phyloP scores from a whole-genome alignment of 2,329 filamentous ascomycete genomes.

The Nothomitra cinnamomea region DNA sequence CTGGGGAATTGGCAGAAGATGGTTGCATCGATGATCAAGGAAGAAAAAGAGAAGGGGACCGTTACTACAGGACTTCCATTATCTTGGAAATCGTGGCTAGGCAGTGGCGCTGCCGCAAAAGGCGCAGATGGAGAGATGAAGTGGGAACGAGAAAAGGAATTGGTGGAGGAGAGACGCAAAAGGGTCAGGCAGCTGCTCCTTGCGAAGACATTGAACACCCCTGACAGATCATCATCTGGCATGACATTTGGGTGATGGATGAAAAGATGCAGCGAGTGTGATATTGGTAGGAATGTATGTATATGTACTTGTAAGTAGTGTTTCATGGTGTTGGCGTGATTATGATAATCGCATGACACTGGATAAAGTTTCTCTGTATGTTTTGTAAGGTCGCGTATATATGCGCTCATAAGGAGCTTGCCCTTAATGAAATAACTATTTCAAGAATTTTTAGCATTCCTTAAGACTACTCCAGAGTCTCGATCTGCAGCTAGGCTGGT shows the following conservation, averaged over 20 bases:
- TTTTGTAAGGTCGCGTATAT: no score
- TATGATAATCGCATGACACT: no score
- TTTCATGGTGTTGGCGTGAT: no score
- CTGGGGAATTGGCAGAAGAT: conserved; percentile 73
- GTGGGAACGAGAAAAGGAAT: conserved; percentile 20
- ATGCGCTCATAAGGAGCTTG: no score
- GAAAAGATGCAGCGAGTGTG: no score
- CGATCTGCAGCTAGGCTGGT: no score
- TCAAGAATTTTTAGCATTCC: no score
- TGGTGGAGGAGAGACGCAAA: conserved; percentile 17
- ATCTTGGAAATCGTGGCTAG: conserved; percentile 23
- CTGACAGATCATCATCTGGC: not conserved
- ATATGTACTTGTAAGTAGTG: no score
- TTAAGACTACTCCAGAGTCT: no score
- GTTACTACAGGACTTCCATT: conserved; percentile 26
- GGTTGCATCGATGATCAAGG: conserved; percentile 45
- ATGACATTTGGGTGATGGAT: not conserved
- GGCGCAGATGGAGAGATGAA: conserved; percentile 14
- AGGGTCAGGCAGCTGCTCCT: conserved; percentile 14
- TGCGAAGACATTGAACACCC: not conserved
- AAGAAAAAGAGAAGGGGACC: conserved; percentile 17
- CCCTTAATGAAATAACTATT: no score
- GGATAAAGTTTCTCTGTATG: no score
- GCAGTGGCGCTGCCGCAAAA: conserved; percentile 19
- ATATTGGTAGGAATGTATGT: no score